Evolutionary conservation across 139 green algal genomes (phyloP), one percentile per base, ranked within the genome.

Genomic region (Picochlorum sp.): DNA sequence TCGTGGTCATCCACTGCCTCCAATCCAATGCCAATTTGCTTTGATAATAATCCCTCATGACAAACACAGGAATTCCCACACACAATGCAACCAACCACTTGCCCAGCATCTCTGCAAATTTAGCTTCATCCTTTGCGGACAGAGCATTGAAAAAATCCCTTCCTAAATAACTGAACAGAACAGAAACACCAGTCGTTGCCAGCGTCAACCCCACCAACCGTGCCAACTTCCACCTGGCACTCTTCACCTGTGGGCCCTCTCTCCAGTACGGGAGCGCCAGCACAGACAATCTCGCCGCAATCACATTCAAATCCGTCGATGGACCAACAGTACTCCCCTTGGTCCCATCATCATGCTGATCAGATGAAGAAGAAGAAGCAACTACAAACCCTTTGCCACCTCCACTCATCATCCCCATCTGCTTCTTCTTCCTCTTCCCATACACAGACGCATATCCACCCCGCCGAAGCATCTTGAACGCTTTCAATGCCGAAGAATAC

Each of bases 81-180:
- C 51, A 63, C 49, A 89, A 71, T n/a, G 69, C 80, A 16, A 37
- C 68, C 16, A 91, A 66, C 72, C 83, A 92, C 58, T 83, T 80
- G 56, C 87, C 15, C 41, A 98, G 77, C 80, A 96, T 91, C 57
- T 81, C 63, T 14, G 71, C 64, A 71, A 97, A 98, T 18, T 47
- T 62, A 23, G 78, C 82, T 34, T 74, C 76, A 59, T 96, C 73
- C 71, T 91, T 94, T 34, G 92, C 84, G 11, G 69, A 77, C 16
- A 99, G 64, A 2, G 94, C 90, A 37, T 97, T 99, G 86, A 96
- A 99, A 41, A 98, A 99, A 84, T 99, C 93, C 21, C 93, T 82
- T n/a, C 90, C 91, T 26, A 99, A 78, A 69, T 95, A 99, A 76
- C 88, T 96, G 85, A 99, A 99, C 6, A 83, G 21, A 23, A 99